Evolutionary conservation across 140 eudicot genomes (phyloP).

Genomic region (Oenanthe javanica): DNA sequence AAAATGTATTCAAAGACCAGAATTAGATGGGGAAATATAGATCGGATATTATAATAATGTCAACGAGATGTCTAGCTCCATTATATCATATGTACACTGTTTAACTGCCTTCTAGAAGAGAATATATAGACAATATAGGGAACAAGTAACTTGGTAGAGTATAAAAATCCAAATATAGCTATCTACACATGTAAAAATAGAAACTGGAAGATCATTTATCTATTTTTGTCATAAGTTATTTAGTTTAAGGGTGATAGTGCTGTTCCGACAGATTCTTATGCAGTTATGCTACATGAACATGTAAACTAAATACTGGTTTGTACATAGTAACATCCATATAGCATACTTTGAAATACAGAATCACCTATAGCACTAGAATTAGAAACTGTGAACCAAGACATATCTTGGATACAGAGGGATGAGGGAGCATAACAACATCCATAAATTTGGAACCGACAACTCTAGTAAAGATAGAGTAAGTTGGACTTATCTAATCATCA

Average conservation of each 20-base stretch:
- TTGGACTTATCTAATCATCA: not conserved
- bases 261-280: not conserved
- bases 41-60: not conserved
- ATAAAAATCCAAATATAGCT: not conserved
- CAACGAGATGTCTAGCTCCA: not conserved
- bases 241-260: not conserved
- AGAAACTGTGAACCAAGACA: not conserved
- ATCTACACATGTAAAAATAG: not conserved
- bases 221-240: not conserved
- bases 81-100: not conserved
- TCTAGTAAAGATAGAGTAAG: not conserved
- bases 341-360: not conserved
- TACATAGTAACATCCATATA: not conserved
- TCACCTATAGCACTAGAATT: not conserved
- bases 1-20: too few species aligned
- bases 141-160: not conserved
- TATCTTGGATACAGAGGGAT: too few species aligned
- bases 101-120: not conserved
- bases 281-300: not conserved
- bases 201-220: not conserved
- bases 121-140: not conserved
- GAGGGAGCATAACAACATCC: too few species aligned
- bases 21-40: too few species aligned
- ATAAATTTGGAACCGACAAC: too few species aligned
- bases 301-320: not conserved